Conservation (phyloP, 257 asterid species). For the Lycium ferocissimum region DNA sequence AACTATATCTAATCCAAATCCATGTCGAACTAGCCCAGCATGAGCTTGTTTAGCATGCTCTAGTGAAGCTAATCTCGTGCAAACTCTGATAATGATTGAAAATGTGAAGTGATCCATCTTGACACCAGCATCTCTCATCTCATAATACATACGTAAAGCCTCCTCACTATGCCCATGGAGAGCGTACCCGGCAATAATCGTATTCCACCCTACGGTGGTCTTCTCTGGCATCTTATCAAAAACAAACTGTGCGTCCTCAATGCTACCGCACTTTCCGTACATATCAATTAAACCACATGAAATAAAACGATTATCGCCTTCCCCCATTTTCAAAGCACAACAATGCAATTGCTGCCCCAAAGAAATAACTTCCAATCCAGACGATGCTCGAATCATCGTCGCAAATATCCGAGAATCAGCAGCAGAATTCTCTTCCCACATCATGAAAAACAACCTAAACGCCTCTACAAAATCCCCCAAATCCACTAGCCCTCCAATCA, state of each 20-base stretch:
- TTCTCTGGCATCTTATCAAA: slow-evolving; percentile 71
- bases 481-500: slow-evolving; percentile 74
- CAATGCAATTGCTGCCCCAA: slow-evolving; percentile 79
- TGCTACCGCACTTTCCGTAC: slow-evolving; percentile 88
- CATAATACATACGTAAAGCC: slow-evolving; percentile 71
- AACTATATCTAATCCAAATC: slow-evolving; percentile 69
- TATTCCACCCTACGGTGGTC: slow-evolving; percentile 87
- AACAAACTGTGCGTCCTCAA: slow-evolving; percentile 66
- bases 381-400: slow-evolving; percentile 69
- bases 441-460: slow-evolving; percentile 62
- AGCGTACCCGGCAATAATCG: slow-evolving; percentile 71
- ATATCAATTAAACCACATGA: slow-evolving; percentile 81
- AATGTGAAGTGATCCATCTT: slow-evolving; percentile 83
- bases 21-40: slow-evolving; percentile 82
- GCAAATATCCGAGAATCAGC: slow-evolving; percentile 60
- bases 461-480: slow-evolving; percentile 67
- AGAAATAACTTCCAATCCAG: slow-evolving; percentile 68
- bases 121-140: slow-evolving; percentile 75
- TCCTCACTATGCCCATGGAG: slow-evolving; percentile 83
- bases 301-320: slow-evolving; percentile 55
- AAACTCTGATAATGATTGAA: slow-evolving; percentile 67
- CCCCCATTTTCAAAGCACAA: slow-evolving; percentile 66
- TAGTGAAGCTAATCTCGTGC: slow-evolving; percentile 79
- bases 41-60: slow-evolving; percentile 93
- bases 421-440: slow-evolving; percentile 59